Base-by-base conservation (phyloP, 352 stramenopile species). In the Pythium folliculosum region DNA sequence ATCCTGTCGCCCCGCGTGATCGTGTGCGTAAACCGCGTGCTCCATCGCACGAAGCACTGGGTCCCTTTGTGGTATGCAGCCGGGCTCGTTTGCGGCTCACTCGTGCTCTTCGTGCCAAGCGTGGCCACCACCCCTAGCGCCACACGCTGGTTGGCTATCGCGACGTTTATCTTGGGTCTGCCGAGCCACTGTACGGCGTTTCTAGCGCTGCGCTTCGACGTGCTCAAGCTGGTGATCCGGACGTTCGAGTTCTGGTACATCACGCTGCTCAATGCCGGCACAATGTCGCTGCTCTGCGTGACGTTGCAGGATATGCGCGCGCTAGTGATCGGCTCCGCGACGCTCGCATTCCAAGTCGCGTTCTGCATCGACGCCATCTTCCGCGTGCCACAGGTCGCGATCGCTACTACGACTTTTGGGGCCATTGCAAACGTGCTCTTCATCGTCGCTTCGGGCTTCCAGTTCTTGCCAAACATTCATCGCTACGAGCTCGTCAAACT, bases 171-270 rank as follows among this genome's bases (percentile, higher is more conserved):
- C 1, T 12, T 53, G 21, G 47, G 47, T 47, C 47, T 53, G 8
- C 21, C 47, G 1, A 27, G 47, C 17, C 47, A 53, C 47, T 1
- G 8, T 7, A 19, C 47, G 1, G 25, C 47, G 21, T 30, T 53
- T 10, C 19, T 53, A 1, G 47, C 47, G 1, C 16, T 32, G 21
- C 47, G 47, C n/a, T 53, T 21, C 21, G 25, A 53, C 25, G 25
- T 53, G 47, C 17, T 53, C 25, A 16, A 8, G 47, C 47, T 53
- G 17, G 25, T 53, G 10, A 19, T 7, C 25, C 47, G 21, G 4
- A 53, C 47, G 25, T 53, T 35, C 25, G 47, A 53, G 21, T 53
- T 53, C 47, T 53, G 47, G 47, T 53, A 53, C 21, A n/a, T 53
- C 21, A 53, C 25, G 47, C 47, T 53, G 9, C 47, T 53, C 14